Base-by-base conservation (phyloP, 2,329 filamentous ascomycete species). In the Calonectria naviculata region DNA sequence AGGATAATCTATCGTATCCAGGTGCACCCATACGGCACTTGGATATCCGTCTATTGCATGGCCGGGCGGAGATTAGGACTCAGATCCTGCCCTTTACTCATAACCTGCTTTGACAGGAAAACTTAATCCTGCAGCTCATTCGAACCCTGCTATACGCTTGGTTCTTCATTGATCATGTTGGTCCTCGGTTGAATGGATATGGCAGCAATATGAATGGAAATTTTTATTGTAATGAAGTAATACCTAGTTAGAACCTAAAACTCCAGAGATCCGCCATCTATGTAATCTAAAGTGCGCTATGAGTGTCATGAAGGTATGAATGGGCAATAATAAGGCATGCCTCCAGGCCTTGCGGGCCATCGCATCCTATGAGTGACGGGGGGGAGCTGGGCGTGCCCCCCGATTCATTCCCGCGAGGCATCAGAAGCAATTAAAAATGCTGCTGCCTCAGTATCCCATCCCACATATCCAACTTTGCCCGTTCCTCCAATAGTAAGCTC, bases 401-500 rank as follows among this genome's bases (percentile, higher is more conserved):
- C 36, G 46, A 44, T 15, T 21, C 36, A 47, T 49, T 64, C 36
- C 60, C 21, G 5, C 10, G 9, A 31, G 34, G 46, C 47, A 67
- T 65, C 65, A 49, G n/a, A 34, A 65, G 29, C 68, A 68, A 65
- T 58, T 58, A 58, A 69, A 66, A 31, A 72, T 44, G 24, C n/a
- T 68, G 64, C 42, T 52, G 29, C 68, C 72, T 70, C 70, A 46
- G 44, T n/a, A 68, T 69, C 28, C 68, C 58, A 68, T 69, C 28
- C 68, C 58, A 49, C 28, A 56, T 65, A 77, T 77, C 68, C 73
- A 77, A 75, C 60, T 71, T 73, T 73, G 71, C n/a, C 31, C 70
- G 9, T 67, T 56, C 68, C 36, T 68, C 67, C 66, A 71, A 58
- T 38, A 58, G 24, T 69, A 67, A 62, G 21, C 26, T 34, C 56